Conservation (phyloP, 306 rosid species). For the Coriaria nepalensis region DNA sequence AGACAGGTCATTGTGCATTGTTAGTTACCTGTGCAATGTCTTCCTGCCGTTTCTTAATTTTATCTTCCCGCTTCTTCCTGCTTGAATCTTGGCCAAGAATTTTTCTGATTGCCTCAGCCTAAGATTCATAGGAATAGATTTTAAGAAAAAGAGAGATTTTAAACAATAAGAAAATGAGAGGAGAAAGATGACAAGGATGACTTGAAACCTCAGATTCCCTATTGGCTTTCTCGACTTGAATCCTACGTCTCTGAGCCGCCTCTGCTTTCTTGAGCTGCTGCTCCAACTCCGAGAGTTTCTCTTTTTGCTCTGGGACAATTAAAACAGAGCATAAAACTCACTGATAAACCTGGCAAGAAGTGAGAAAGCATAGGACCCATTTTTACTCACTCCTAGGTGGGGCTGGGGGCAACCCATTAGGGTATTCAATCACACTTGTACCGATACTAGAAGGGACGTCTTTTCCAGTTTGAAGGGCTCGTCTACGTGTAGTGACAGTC, state of each 20-base stretch:
- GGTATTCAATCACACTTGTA: conserved; percentile 17
- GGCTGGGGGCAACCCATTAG: conserved; percentile 16
- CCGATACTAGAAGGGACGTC: conserved; percentile 15
- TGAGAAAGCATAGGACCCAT: too few relatives aligned
- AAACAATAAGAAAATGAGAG: too few relatives aligned
- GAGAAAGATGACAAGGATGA: too few relatives aligned
- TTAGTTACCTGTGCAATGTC: conserved; percentile 24
- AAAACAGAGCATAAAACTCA: too few relatives aligned
- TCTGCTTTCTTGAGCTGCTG: too few relatives aligned
- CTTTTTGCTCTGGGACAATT: too few relatives aligned
- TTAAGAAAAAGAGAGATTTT: too few relatives aligned
- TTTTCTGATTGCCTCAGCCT: conserved; percentile 55
- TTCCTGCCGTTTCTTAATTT: conserved; percentile 31
- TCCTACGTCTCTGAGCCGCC: too few relatives aligned
- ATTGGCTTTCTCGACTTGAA: too few relatives aligned
- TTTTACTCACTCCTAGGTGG: conserved; percentile 20
- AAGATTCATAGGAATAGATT: neutral
- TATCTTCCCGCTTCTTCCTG: conserved; percentile 48
- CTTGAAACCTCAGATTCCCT: too few relatives aligned
- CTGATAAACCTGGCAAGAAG: too few relatives aligned
- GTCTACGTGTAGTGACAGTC: conserved; percentile 17
- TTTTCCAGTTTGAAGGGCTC: conserved; percentile 22
- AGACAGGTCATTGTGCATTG: neutral
- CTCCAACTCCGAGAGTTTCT: too few relatives aligned
- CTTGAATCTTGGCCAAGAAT: conserved; percentile 50